phyloP scores from a whole-genome alignment of 495 filamentous ascomycete species.

The Podospora pseudopauciseta region DNA sequence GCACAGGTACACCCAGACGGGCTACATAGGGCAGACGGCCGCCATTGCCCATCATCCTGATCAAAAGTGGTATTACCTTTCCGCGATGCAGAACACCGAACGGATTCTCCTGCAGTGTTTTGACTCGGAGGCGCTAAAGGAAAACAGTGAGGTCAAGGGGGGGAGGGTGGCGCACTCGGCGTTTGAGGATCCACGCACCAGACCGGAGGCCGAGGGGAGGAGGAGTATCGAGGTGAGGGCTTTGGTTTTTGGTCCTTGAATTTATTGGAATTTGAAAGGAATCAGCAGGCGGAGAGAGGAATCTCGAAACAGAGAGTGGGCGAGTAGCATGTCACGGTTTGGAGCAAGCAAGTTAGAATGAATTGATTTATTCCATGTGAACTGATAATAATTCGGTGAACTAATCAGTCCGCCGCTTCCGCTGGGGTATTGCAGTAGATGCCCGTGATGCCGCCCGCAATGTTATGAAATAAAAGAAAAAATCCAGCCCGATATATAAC shows the following conservation, averaged over 20 bases:
- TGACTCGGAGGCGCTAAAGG: constrained; percentile 56
- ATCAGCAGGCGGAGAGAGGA: not conserved
- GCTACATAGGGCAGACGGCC: constrained; percentile 71
- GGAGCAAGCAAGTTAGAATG: not conserved
- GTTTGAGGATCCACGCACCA: constrained; percentile 69
- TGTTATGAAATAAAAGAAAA: not conserved
- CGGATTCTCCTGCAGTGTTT: constrained; percentile 78
- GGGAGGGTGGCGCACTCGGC: constrained; percentile 77
- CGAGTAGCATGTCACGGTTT: not conserved
- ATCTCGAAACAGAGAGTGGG: not conserved
- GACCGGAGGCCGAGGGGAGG: constrained; percentile 54
- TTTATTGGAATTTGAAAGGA: not conserved
- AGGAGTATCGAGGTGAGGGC: constrained; percentile 89
- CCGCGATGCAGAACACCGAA: constrained; percentile 72
- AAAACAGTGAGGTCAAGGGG: constrained; percentile 48
- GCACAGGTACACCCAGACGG: constrained; percentile 65
- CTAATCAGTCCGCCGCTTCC: not conserved
- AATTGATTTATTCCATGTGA: not conserved
- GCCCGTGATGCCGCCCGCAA: not conserved
- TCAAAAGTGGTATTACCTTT: constrained; percentile 76
- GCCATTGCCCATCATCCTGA: constrained; percentile 56
- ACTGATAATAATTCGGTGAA: not conserved
- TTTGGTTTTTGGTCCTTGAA: constrained; percentile 69
- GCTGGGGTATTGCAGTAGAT: not conserved
- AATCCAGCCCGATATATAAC: not conserved